Base-by-base conservation (phyloP, 2,329 filamentous ascomycete species). In the Penicillium sp. region DNA sequence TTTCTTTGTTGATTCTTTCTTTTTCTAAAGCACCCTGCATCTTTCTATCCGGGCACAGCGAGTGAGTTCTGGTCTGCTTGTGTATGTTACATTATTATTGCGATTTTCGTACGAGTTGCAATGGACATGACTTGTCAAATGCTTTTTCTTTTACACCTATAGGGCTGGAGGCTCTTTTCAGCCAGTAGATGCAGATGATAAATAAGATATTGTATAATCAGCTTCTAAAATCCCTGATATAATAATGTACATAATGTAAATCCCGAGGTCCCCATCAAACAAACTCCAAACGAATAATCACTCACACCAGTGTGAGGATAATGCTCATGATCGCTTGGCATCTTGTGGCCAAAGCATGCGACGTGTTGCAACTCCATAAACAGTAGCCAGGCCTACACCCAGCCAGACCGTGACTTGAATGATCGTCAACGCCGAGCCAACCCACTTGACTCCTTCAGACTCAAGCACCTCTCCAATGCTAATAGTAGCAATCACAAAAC, bases 401-500 rank as follows among this genome's bases (percentile, higher is more conserved):
- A 48, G 10, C 46, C 46, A 48, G n/a, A 48, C 38, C 6, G 24
- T 29, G 14, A 48, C 36, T 22, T 48, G 46, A 24, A 48, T 14
- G 6, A 48, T 36, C 6, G 46, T 48, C 46, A 48, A n/a, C 16
- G 40, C n/a, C 4, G 46, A 48, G 10, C 21, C 16, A 39, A 48
- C 36, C 46, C 46, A 48, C 13, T 40, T 8, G 8, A 48, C 29
- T 10, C 22, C 36, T 5, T 39, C 34, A 4, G 46, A 48, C 24
- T 42, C 14, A 24, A 48, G 31, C 5, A 64, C 63, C 48, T 71
- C 68, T 13, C 72, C 74, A 36, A 77, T 73, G 6, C 64, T 65
- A 43, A 75, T 75, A 4, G 74, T 77, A n/a, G 74, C 73, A n/a
- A 77, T 67, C 46, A 72, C 67, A 48, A 77, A 77, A 18, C 74